A percentile compares a stretch with the other conserved stretches of the same genome.
Evolutionary conservation across 2,329 filamentous ascomycete genomes (phyloP).

Genomic region (Trichophyton simii): DNA sequence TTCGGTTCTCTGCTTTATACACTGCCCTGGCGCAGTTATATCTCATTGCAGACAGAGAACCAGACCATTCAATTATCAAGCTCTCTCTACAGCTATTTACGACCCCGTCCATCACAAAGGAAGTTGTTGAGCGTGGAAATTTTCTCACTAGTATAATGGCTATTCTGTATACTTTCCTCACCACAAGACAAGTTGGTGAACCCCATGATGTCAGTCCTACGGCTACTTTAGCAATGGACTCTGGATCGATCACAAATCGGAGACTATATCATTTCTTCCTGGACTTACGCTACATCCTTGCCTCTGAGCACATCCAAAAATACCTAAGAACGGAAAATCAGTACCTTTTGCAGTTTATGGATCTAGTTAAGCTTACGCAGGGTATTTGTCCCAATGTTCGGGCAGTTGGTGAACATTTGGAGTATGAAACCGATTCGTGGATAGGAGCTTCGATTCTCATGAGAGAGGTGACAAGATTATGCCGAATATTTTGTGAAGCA

Average conservation of each 20-base stretch:
- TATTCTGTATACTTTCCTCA: slow-evolving; percentile 94
- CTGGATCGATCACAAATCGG: slow-evolving; percentile 85
- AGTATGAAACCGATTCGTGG: slow-evolving; percentile 97
- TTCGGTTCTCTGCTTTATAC: slow-evolving; percentile 91
- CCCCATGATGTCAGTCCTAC: slow-evolving; percentile 77
- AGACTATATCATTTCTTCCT: slow-evolving; percentile 97
- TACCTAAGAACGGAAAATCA: slow-evolving; percentile 69
- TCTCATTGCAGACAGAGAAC: slow-evolving; percentile 87
- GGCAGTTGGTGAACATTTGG: slow-evolving; percentile 87
- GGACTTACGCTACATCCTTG: slow-evolving; percentile 82
- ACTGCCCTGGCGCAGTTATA: slow-evolving; percentile 89
- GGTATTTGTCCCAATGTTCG: slow-evolving; percentile 91
- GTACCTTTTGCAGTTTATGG: slow-evolving; percentile 87
- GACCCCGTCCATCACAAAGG: slow-evolving; percentile 88
- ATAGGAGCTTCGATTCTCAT: slow-evolving; percentile 92
- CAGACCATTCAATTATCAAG: slow-evolving; percentile 97
- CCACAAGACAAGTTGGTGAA: slow-evolving; percentile 87
- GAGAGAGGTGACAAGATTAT: slow-evolving; percentile 85
- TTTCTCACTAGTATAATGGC: slow-evolving; percentile 92
- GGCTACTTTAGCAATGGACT: slow-evolving; percentile 82
- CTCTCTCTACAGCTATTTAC: slow-evolving; percentile 93
- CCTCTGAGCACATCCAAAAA: slow-evolving; percentile 76
- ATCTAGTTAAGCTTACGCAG: slow-evolving; percentile 90
- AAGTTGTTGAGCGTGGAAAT: slow-evolving; percentile 88
- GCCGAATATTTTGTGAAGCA: slow-evolving; percentile 74